Percentiles rank a stretch among this genome's conserved stretches.
phyloP scores from a whole-genome alignment of 768 basidiomycete genomes.

The Rhodotorula sphaerocarpa region DNA sequence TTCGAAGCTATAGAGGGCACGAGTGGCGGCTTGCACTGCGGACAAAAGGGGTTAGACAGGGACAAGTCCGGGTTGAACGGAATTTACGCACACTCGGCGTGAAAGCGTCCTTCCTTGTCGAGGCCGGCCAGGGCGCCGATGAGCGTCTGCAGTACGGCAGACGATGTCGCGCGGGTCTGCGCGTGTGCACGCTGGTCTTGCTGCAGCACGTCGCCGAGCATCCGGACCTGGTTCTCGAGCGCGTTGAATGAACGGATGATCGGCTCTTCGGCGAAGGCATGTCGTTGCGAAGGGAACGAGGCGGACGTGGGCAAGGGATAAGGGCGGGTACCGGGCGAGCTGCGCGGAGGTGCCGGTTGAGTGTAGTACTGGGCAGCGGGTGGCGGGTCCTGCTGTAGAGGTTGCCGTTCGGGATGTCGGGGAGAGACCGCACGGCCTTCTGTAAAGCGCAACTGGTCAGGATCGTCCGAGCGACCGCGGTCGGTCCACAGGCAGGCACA shows the following conservation, averaged over 20 bases:
- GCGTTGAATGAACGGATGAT: neutral
- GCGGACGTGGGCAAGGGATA: neutral
- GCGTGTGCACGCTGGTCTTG: conserved; percentile 15
- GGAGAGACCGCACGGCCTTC: too few relatives aligned
- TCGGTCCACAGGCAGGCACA: too few relatives aligned
- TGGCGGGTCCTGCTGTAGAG: too few relatives aligned
- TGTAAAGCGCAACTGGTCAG: too few relatives aligned
- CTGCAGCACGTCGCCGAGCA: conserved; percentile 8
- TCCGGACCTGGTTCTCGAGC: conserved; percentile 13
- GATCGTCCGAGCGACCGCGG: too few relatives aligned
- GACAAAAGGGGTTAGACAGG: neutral
- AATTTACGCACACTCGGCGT: conserved; percentile 9
- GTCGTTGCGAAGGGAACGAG: neutral
- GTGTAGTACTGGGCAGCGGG: neutral
- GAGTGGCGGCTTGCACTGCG: conserved; percentile 20
- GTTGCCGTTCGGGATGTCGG: too few relatives aligned
- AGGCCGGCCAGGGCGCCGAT: conserved; percentile 10
- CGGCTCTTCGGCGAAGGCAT: neutral
- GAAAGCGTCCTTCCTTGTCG: neutral
- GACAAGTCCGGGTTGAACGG: neutral
- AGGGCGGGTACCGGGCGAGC: neutral
- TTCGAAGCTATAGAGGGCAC: conserved; percentile 5
- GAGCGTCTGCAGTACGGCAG: conserved; percentile 9
- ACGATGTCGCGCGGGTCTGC: neutral
- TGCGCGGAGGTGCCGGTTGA: neutral